A percentile compares a stretch with the other conserved stretches of the same genome.
Evolutionary conservation across 192 early-diverging fungal species (phyloP).

Genomic region (Cladochytrium replicatum): DNA sequence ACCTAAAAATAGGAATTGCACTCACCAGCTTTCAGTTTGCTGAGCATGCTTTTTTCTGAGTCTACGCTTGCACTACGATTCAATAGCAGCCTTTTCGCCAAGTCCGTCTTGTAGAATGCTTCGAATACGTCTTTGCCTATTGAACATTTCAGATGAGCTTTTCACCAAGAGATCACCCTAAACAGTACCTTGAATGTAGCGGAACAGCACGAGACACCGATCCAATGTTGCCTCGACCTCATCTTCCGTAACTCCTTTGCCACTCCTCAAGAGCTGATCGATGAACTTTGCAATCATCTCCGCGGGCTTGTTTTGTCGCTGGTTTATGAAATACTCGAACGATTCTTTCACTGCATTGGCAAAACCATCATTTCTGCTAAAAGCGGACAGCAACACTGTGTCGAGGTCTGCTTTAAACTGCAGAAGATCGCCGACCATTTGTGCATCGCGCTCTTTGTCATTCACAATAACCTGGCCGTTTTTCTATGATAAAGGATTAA

Average conservation of each 20-base stretch:
- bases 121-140: conserved; percentile 94
- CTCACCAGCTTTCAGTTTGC: conserved; percentile 59
- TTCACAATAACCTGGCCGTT: conserved; percentile 18
- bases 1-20: neutral
- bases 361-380: conserved; percentile 59
- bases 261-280: conserved; percentile 77
- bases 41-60: conserved; percentile 77
- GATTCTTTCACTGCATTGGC: conserved; percentile 66
- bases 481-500: too few species aligned
- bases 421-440: conserved; percentile 76
- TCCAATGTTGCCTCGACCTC: conserved; percentile 57
- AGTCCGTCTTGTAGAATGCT: conserved; percentile 84
- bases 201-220: conserved; percentile 75
- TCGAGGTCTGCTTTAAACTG: conserved; percentile 65
- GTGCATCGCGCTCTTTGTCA: conserved; percentile 16
- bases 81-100: conserved; percentile 81
- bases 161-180: neutral
- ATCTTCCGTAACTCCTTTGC: conserved; percentile 56
- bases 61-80: conserved; percentile 72
- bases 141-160: neutral
- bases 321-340: conserved; percentile 79
- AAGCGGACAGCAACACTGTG: conserved; percentile 48
- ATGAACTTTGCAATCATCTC: conserved; percentile 90
- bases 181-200: conserved; percentile 54
- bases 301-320: conserved; percentile 65